A percentile compares a stretch with the other conserved stretches of the same genome.
These are phyloP conservation scores for Nakazawaea pomicola DNA, from an alignment of 805 yeast species.

Conservation along the genomic window DNA sequence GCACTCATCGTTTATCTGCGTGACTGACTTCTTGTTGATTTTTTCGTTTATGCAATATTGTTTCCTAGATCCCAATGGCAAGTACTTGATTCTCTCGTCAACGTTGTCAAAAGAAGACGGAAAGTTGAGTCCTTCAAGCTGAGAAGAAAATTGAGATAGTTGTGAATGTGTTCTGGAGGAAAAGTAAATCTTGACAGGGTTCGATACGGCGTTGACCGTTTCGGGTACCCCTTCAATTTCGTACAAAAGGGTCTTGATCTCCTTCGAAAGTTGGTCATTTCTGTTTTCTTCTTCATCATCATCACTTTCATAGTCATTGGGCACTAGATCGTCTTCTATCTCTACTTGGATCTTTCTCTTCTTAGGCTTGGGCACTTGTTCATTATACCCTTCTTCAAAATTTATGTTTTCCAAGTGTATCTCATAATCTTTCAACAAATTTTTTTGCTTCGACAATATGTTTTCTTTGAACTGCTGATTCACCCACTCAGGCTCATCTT, in stretches of 20 bases:
- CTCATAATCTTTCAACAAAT: slow-evolving; percentile 35
- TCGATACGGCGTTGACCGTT: not conserved
- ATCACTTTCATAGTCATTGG: slow-evolving; percentile 33
- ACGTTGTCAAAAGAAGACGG: slow-evolving; percentile 48
- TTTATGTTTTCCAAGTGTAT: slow-evolving; percentile 31
- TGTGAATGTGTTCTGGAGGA: slow-evolving; percentile 93
- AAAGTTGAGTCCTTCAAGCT: slow-evolving; percentile 56
- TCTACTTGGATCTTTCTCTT: slow-evolving; percentile 11
- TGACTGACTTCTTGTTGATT: slow-evolving; percentile 43
- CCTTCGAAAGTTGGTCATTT: slow-evolving; percentile 33
- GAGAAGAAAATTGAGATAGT: slow-evolving; percentile 72
- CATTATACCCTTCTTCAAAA: slow-evolving; percentile 17
- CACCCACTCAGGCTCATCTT: slow-evolving; percentile 39
- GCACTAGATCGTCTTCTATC: slow-evolving; percentile 27
- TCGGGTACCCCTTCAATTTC: slow-evolving; percentile 29
- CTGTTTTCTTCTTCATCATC: slow-evolving; percentile 21
- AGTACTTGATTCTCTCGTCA: slow-evolving; percentile 56
- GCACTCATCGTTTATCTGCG: slow-evolving; percentile 76
- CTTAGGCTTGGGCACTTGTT: slow-evolving; percentile 24
- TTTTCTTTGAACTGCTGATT: slow-evolving; percentile 27
- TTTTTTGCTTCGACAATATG: slow-evolving; percentile 23
- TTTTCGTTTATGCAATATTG: slow-evolving; percentile 76
- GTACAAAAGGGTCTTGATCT: slow-evolving; percentile 43
- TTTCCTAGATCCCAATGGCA: slow-evolving; percentile 78
- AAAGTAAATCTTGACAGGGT: slow-evolving; percentile 51